Evolutionary conservation across 140 eudicot species (phyloP).

Genomic region (Ambrosia hybrid): DNA sequence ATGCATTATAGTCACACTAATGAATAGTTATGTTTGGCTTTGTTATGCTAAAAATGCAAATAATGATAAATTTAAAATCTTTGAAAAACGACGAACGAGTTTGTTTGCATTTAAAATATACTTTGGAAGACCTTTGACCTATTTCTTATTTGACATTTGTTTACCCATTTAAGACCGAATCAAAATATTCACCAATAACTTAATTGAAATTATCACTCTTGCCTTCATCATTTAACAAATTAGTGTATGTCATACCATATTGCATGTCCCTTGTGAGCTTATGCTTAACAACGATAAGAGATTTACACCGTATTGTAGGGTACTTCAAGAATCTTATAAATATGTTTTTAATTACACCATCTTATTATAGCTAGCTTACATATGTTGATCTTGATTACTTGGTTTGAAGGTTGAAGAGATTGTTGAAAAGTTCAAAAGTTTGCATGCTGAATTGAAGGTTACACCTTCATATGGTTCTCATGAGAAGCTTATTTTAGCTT

Average conservation of each 20-base stretch:
- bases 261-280: too few relatives aligned
- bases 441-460: constrained; percentile 69
- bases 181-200: too few relatives aligned
- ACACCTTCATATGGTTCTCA: constrained; percentile 50
- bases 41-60: constrained; percentile 12
- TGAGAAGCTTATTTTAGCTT: constrained; percentile 68
- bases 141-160: too few relatives aligned
- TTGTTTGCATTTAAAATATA: too few relatives aligned
- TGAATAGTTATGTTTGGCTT: not conserved
- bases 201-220: too few relatives aligned
- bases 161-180: too few relatives aligned
- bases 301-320: too few relatives aligned
- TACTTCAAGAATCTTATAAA: not conserved
- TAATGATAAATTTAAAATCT: not conserved
- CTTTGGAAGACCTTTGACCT: too few relatives aligned
- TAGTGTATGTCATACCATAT: too few relatives aligned
- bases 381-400: constrained; percentile 15
- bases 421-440: constrained; percentile 40
- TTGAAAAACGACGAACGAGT: not conserved
- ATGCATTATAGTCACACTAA: not conserved
- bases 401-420: constrained; percentile 63
- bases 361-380: constrained; percentile 4
- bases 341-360: not conserved
- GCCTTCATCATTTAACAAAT: too few relatives aligned
- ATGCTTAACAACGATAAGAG: too few relatives aligned